Percentiles rank a stretch among this genome's conserved stretches.
phyloP scores from a whole-genome alignment of 2,329 filamentous ascomycete genomes.

The Alternaria sp. region DNA sequence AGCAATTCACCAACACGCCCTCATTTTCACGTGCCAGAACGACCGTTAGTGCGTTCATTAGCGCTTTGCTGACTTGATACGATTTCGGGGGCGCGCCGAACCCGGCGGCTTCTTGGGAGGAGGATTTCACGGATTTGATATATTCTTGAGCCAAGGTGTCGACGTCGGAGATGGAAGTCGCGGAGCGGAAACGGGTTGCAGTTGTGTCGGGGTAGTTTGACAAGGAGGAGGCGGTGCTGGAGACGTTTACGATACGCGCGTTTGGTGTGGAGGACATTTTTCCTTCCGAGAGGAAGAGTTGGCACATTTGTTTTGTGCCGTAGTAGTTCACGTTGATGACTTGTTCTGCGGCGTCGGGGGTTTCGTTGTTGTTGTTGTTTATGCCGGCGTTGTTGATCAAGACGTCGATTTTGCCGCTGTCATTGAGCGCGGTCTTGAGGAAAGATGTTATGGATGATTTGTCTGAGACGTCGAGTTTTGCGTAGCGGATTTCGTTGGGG shows the following conservation, averaged over 20 bases:
- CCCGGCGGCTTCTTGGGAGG: conserved; percentile 6
- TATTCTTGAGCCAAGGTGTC: conserved; percentile 12
- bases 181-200: conserved; percentile 6
- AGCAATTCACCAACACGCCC: conserved; percentile 16
- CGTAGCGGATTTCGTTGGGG: conserved; percentile 20
- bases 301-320: conserved; percentile 26
- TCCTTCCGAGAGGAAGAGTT: conserved; percentile 14
- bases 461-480: conserved; percentile 22
- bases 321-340: conserved; percentile 23
- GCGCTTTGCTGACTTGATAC: conserved; percentile 35
- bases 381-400: conserved; percentile 34
- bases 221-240: conserved; percentile 14
- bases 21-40: conserved; percentile 18
- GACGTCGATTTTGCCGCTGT: conserved; percentile 18
- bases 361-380: conserved; percentile 23
- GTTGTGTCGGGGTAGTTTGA: conserved; percentile 8
- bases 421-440: conserved; percentile 3
- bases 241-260: conserved; percentile 26
- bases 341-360: conserved; percentile 8
- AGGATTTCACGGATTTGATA: background rate
- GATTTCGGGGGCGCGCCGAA: conserved; percentile 19
- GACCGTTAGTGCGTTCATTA: conserved; percentile 22
- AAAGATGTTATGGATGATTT: conserved; percentile 21
- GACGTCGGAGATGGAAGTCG: background rate
- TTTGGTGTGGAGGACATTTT: conserved; percentile 4